phyloP scores from a whole-genome alignment of 768 basidiomycete genomes.

The Tulasnella sp. region DNA sequence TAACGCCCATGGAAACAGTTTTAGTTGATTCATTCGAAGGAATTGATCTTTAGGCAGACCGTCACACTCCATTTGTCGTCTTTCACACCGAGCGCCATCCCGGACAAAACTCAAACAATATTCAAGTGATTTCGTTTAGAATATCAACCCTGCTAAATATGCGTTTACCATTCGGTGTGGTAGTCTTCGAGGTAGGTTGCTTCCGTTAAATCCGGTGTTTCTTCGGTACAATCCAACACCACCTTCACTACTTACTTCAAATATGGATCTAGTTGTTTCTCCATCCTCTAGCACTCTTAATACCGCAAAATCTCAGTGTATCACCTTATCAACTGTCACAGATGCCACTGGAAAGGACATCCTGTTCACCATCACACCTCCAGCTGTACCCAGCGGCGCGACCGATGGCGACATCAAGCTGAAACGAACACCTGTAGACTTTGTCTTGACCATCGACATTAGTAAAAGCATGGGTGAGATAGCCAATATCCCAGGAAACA shows the following conservation, averaged over 20 bases:
- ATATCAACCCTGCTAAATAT: too few relatives aligned
- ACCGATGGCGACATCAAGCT: neutral
- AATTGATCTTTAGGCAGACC: too few relatives aligned
- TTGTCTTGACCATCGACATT: conserved; percentile 18
- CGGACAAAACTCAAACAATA: too few relatives aligned
- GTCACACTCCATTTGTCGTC: too few relatives aligned
- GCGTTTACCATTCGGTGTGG: too few relatives aligned
- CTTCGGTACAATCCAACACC: neutral
- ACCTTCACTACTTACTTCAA: neutral
- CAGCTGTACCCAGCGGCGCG: neutral
- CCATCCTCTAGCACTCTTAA: neutral
- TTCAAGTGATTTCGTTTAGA: too few relatives aligned
- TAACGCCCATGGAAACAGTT: too few relatives aligned
- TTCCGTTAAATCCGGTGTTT: too few relatives aligned
- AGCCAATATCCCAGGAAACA: conserved; percentile 16
- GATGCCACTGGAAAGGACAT: conserved; percentile 2
- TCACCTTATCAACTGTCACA: neutral
- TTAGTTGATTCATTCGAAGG: too few relatives aligned
- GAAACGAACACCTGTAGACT: conserved; percentile 17
- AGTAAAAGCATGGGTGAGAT: conserved; percentile 14
- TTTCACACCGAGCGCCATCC: too few relatives aligned
- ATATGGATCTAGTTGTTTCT: neutral
- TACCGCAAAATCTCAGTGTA: neutral
- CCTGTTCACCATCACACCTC: conserved; percentile 6
- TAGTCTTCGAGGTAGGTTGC: too few relatives aligned